Evolutionary conservation across 768 basidiomycete genomes (phyloP).

Genomic region (Lactarius sanguifluus): DNA sequence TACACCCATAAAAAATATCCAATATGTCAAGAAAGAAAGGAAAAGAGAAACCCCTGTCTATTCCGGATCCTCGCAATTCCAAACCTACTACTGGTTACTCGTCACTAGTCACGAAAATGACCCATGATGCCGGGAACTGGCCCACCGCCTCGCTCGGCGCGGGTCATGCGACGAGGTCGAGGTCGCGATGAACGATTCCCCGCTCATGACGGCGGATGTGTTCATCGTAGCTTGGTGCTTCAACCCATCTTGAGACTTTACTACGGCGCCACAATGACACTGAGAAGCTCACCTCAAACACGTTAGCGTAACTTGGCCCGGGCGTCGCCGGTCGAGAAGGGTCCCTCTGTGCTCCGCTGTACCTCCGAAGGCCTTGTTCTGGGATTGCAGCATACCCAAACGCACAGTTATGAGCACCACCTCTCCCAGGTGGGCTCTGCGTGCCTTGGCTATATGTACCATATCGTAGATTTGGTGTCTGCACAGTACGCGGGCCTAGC

Average conservation of each 20-base stretch:
- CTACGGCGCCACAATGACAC: not conserved
- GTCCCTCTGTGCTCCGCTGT: conserved; percentile 26
- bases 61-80: conserved; percentile 2
- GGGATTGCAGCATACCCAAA: conserved; percentile 23
- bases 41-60: conserved; percentile 8
- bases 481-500: conserved; percentile 20
- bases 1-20: conserved; percentile 16
- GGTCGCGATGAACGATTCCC: conserved; percentile 21
- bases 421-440: conserved; percentile 24
- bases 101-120: conserved; percentile 24
- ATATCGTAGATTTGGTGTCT: conserved; percentile 24
- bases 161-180: conserved; percentile 21
- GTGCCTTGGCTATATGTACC: conserved; percentile 19
- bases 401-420: conserved; percentile 22
- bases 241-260: not conserved
- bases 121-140: conserved; percentile 22
- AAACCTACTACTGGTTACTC: not conserved
- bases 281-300: conserved; percentile 29
- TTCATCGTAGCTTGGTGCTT: conserved; percentile 16
- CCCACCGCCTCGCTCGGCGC: conserved; percentile 24
- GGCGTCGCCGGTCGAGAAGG: conserved; percentile 27
- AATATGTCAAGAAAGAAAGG: conserved; percentile 19
- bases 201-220: conserved; percentile 28
- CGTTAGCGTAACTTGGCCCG: conserved; percentile 24
- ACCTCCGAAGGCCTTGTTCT: conserved; percentile 28